These are phyloP conservation scores for Datisca glomerata DNA, from an alignment of 306 rosid species.

Conservation along the genomic window DNA sequence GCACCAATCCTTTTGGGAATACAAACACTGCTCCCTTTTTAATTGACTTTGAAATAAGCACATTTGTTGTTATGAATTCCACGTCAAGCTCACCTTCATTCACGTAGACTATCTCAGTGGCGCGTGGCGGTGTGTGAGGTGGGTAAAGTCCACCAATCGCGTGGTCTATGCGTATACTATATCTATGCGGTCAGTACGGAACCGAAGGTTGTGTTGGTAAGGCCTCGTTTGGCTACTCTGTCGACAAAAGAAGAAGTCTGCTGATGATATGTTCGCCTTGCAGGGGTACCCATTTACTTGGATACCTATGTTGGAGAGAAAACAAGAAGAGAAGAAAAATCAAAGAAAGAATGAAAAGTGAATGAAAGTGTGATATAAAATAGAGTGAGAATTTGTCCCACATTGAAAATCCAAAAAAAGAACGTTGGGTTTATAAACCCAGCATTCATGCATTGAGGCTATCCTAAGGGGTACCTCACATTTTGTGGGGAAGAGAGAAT, in stretches of 20 bases:
- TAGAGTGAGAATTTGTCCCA: too few species aligned
- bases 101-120: conserved; percentile 75
- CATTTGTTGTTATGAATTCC: conserved; percentile 70
- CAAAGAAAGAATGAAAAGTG: too few species aligned
- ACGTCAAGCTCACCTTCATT: conserved; percentile 64
- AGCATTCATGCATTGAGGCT: too few species aligned
- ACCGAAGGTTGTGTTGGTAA: conserved; percentile 58
- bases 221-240: conserved; percentile 49
- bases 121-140: conserved; percentile 91
- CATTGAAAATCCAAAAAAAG: too few species aligned
- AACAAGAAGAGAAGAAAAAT: too few species aligned
- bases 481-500: too few species aligned
- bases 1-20: conserved; percentile 71
- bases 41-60: conserved; percentile 51
- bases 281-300: conserved; percentile 72
- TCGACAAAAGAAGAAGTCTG: conserved; percentile 59
- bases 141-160: conserved; percentile 86
- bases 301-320: too few species aligned
- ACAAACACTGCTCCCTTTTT: conserved; percentile 60
- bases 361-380: too few species aligned
- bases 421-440: too few species aligned
- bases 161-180: conserved; percentile 64
- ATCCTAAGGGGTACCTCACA: too few species aligned
- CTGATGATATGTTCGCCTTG: conserved; percentile 43
- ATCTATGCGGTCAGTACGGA: conserved; percentile 63